phyloP scores from a whole-genome alignment of 2,329 filamentous ascomycete species.

The Penicillium sp. region DNA sequence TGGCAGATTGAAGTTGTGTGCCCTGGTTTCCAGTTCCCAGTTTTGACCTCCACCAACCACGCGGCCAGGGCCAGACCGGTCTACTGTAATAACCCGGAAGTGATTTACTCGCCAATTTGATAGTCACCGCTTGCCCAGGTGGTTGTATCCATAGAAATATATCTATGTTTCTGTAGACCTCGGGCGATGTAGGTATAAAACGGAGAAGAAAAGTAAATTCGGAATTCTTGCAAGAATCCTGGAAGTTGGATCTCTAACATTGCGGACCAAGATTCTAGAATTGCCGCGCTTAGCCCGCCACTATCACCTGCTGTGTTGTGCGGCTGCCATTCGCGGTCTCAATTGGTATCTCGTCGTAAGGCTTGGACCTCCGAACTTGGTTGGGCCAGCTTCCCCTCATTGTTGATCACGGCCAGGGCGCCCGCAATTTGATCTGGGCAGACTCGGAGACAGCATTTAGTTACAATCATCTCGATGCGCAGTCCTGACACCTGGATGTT shows the following conservation, averaged over 20 bases:
- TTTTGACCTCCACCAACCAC: constrained; percentile 3
- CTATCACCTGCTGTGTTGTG: constrained; percentile 12
- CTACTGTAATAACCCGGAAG: constrained; percentile 3
- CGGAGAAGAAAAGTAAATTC: not conserved
- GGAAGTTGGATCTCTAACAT: not conserved
- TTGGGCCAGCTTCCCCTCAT: not conserved
- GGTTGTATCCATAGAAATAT: not conserved
- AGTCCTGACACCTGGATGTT: no score
- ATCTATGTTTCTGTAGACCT: not conserved
- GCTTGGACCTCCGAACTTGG: constrained; percentile 2
- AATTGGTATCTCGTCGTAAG: not conserved
- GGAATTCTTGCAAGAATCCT: not conserved
- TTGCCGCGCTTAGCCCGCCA: constrained; percentile 16
- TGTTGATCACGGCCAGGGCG: not conserved
- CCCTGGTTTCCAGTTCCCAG: not conserved
- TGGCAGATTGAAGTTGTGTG: not conserved
- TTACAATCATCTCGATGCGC: no score
- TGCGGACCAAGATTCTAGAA: not conserved
- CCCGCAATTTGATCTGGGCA: no score
- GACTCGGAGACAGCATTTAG: no score
- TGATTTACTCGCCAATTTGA: not conserved
- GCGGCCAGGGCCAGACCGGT: constrained; percentile 13
- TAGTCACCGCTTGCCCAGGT: no score
- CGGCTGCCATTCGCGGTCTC: constrained; percentile 13
- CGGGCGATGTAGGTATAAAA: not conserved